Conservation (phyloP, 768 basidiomycete genomes). For the Symmetrospora coprosmae region DNA sequence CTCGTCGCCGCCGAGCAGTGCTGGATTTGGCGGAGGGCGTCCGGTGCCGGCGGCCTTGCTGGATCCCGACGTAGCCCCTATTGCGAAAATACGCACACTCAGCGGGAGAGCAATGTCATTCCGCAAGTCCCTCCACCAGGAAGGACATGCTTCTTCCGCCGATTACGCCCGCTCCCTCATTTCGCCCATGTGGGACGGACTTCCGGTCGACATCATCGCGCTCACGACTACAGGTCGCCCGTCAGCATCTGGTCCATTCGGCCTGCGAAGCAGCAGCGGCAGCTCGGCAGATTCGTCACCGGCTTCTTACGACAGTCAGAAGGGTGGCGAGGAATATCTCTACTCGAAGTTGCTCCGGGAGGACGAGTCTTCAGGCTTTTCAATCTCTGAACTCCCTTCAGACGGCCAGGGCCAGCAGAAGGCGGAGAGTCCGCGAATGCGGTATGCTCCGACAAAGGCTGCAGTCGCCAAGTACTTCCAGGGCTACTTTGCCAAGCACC, state of each 20-base stretch:
- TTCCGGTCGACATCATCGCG: conserved; percentile 13
- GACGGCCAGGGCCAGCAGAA: neutral
- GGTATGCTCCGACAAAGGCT: conserved; percentile 4
- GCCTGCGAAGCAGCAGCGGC: too few relatives aligned
- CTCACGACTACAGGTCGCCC: conserved; percentile 7
- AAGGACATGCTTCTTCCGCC: neutral
- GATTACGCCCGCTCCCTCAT: conserved; percentile 12
- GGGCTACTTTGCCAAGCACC: conserved; percentile 13
- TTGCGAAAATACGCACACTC: neutral
- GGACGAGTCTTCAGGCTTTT: conserved; percentile 6
- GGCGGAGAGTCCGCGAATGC: neutral
- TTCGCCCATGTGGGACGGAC: conserved; percentile 12
- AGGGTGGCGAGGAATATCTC: conserved; percentile 6
- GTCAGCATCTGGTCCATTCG: conserved; percentile 7
- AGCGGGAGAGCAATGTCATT: neutral
- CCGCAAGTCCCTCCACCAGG: neutral
- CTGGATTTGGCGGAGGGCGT: too few relatives aligned
- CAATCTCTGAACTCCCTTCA: neutral
- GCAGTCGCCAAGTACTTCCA: conserved; percentile 8
- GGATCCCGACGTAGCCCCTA: neutral
- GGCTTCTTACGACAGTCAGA: neutral
- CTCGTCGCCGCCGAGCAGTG: too few relatives aligned
- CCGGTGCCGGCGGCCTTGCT: neutral
- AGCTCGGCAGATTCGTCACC: too few relatives aligned
- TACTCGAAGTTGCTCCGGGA: conserved; percentile 9